These are phyloP conservation scores for Suhomyces anneliseae DNA, from an alignment of 1,139 yeast genomes.

Conservation along the genomic window DNA sequence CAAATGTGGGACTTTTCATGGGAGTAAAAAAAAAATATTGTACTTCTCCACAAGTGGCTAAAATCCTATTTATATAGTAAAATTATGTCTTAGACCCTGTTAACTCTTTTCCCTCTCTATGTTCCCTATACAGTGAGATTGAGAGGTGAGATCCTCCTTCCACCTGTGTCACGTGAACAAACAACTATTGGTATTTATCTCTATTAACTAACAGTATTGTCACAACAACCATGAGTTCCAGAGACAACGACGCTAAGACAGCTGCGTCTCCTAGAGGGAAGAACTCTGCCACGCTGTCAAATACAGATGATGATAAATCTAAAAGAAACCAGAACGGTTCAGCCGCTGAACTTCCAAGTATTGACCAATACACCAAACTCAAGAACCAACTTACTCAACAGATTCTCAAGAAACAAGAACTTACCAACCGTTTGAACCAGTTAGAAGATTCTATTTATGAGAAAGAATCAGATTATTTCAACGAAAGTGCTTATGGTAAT, in stretches of 20 bases:
- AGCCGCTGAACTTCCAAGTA: slow-evolving; percentile 12
- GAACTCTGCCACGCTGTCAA: not conserved
- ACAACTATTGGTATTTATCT: not conserved
- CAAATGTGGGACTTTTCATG: no score
- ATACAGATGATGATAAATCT: slow-evolving; percentile 1
- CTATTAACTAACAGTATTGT: not conserved
- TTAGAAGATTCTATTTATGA: slow-evolving; percentile 83
- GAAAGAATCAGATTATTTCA: slow-evolving; percentile 75
- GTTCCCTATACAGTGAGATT: no score
- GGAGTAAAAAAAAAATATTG: no score
- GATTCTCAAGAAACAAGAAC: slow-evolving; percentile 59
- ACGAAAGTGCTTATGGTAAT: slow-evolving; percentile 70
- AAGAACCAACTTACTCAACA: slow-evolving; percentile 68
- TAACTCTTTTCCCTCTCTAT: no score
- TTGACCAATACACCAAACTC: slow-evolving; percentile 54
- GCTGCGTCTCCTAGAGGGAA: slow-evolving; percentile 1
- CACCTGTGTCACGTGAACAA: not conserved
- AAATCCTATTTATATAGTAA: no score
- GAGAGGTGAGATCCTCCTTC: no score
- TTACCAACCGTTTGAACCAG: slow-evolving; percentile 60
- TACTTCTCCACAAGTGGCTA: no score
- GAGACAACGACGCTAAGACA: not conserved
- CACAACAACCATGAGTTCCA: slow-evolving; percentile 1
- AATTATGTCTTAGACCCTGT: no score
- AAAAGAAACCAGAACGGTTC: not conserved